Evolutionary conservation across 2,329 filamentous ascomycete species (phyloP), one percentile per base, ranked within the genome.

Genomic region (Botryotinia narcissicola): DNA sequence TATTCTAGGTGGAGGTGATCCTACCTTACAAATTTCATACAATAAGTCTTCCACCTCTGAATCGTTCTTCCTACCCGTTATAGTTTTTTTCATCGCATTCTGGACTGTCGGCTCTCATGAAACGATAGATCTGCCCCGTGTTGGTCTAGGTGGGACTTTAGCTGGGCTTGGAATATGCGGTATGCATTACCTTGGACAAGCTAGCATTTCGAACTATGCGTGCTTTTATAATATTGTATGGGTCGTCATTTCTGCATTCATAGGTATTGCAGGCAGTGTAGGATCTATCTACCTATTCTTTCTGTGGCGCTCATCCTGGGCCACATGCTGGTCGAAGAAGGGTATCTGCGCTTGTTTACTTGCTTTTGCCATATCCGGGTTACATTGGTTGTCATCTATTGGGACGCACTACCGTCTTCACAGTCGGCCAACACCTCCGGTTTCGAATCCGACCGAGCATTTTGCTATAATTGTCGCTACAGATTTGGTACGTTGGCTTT

Each of bases 181-280:
- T 46, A 96, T 97, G 93, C 93, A 97, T 81, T 97, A 96, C 79
- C 85, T 95, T 29, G 93, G 93, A n/a, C 94, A 97, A 80, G 88
- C 92, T 46, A 93, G 93, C 48, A 94, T 95, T 75, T 86, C 86
- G 42, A 95, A 97, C 80, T 97, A 96, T 79, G 82, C 80, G 6
- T 91, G 92, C 77, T 82, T 85, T 18, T 94, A 95, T 77, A 89
- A 90, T 79, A 66, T 80, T 35, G 71, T 70, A 18, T 78, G 75
- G 64, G 87, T 97, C 25, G 83, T 91, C 3, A 92, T 91, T 3
- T 89, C 93, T 8, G 89, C 89, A 32, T 80, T 91, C 63, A 94
- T 97, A 75, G 92, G 94, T 7, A 86, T 93, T 5, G 86, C 88
- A 14, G 92, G 92, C 10, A 94, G 91, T 75, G 89, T 89, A 22